Percentiles rank a stretch among this genome's conserved stretches.
Conservation (phyloP, 2,329 filamentous ascomycete genomes). For the Clarireedia paspali region DNA sequence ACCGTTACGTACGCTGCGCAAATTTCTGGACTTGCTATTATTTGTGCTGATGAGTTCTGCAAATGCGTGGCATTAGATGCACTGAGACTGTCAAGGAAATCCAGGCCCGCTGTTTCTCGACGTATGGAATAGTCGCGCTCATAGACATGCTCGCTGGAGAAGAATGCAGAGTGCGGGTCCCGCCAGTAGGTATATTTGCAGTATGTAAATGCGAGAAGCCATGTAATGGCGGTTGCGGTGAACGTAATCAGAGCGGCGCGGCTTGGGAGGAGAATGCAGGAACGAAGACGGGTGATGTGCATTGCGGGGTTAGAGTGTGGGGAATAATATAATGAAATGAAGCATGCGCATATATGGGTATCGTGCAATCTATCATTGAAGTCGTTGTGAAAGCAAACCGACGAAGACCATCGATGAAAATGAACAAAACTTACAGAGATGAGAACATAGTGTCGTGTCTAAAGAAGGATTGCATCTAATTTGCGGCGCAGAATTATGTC, state of each 20-base stretch:
- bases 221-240: neutral
- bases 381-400: too few species aligned
- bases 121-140: slow-evolving; percentile 15
- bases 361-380: too few species aligned
- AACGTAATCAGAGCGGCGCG: neutral
- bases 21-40: slow-evolving; percentile 5
- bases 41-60: neutral
- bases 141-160: slow-evolving; percentile 13
- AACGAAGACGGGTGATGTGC: neutral
- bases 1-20: slow-evolving; percentile 15
- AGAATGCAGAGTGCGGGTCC: slow-evolving; percentile 18
- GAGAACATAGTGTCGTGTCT: too few species aligned
- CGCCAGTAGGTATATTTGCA: slow-evolving; percentile 13
- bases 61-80: neutral
- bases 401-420: too few species aligned
- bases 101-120: slow-evolving; percentile 9
- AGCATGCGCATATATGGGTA: too few species aligned
- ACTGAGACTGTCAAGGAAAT: slow-evolving; percentile 7
- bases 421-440: too few species aligned
- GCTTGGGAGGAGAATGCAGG: neutral
- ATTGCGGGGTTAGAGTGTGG: neutral
- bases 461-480: too few species aligned
- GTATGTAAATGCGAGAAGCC: slow-evolving; percentile 9
- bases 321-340: too few species aligned
- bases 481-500: too few species aligned